Percentiles rank a stretch among this genome's conserved stretches.
phyloP scores from a whole-genome alignment of 441 rosid species.

The Erodium chrysanthum region DNA sequence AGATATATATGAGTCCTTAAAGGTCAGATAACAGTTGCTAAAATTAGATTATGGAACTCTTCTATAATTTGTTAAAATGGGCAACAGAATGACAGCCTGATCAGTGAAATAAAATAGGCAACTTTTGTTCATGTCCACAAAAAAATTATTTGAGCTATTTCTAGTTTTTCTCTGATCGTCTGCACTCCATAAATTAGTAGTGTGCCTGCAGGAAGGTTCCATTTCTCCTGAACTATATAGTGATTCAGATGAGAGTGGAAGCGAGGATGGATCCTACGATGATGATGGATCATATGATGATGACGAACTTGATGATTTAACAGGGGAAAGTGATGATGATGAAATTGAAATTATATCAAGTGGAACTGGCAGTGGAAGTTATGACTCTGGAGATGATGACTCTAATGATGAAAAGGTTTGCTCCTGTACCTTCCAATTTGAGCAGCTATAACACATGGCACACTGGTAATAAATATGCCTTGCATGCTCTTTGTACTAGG shows the following conservation, averaged over 20 bases:
- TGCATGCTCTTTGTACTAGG: background rate
- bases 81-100: background rate
- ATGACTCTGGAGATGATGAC: conserved; percentile 33
- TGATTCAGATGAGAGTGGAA: conserved; percentile 69
- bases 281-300: conserved; percentile 79
- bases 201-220: conserved; percentile 58
- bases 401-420: conserved; percentile 37
- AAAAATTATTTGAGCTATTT: background rate
- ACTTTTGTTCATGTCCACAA: background rate
- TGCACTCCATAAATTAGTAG: conserved; percentile 18
- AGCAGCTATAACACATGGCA: too few species aligned
- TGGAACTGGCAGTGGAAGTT: conserved; percentile 38
- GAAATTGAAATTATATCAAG: conserved; percentile 27
- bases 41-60: background rate
- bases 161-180: conserved; percentile 16
- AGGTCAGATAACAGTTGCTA: background rate
- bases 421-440: conserved; percentile 15
- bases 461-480: background rate
- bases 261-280: conserved; percentile 74
- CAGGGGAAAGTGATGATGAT: conserved; percentile 38
- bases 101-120: conserved; percentile 1
- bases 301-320: conserved; percentile 14
- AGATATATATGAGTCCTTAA: background rate
- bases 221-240: conserved; percentile 58
- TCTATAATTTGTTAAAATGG: background rate